These are phyloP conservation scores for Neurospora sp. DNA, from an alignment of 495 filamentous ascomycete species.

Conservation along the genomic window DNA sequence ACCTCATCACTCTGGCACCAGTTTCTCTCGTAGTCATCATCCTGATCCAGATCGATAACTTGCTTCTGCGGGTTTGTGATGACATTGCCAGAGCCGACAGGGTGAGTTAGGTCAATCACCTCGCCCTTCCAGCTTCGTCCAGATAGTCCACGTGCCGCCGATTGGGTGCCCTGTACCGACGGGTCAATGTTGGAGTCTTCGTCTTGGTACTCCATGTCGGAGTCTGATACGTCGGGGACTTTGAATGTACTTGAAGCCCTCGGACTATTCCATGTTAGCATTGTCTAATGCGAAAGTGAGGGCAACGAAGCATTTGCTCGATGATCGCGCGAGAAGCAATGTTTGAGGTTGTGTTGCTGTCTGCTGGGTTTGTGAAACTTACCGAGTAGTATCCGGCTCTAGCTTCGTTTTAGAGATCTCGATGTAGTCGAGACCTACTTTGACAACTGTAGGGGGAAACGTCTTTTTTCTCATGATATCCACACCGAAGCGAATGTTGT, in stretches of 20 bases:
- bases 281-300: neutral
- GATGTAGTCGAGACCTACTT: constrained; percentile 13
- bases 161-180: neutral
- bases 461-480: constrained; percentile 30
- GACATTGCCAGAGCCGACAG: neutral
- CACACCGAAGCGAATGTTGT: constrained; percentile 37
- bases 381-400: constrained; percentile 3
- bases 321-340: neutral
- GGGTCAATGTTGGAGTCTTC: constrained; percentile 5
- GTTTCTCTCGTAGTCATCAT: neutral
- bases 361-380: neutral
- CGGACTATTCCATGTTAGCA: neutral
- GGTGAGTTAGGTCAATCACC: neutral
- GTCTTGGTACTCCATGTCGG: constrained; percentile 8
- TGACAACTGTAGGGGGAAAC: constrained; percentile 28
- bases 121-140: neutral
- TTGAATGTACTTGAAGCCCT: constrained; percentile 11
- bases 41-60: neutral
- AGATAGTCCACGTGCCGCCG: neutral
- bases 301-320: neutral
- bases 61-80: neutral
- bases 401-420: neutral
- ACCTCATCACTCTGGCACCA: constrained; percentile 9
- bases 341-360: neutral
- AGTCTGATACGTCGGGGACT: constrained; percentile 20